Base-by-base conservation (phyloP, 2,329 filamentous ascomycete genomes). In the Penicillium griseofulvum region DNA sequence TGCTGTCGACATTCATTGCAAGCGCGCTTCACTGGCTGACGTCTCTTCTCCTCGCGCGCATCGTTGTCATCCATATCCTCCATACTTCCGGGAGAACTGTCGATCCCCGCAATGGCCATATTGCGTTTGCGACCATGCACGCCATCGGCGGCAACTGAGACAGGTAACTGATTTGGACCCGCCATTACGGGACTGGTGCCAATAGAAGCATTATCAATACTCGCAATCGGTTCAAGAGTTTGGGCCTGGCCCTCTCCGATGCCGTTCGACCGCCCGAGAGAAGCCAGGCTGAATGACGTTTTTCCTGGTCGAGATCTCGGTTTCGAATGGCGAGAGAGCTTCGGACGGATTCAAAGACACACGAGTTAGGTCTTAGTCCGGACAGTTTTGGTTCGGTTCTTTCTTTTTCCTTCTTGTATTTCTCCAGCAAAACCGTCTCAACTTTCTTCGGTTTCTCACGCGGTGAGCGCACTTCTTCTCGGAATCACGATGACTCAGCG, bases 1-100 rank as follows among this genome's bases (percentile, higher is more conserved):
- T 88, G 85, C 71, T 88, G 86, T 47, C 85, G 78, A 69, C 85
- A 88, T 67, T 88, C 84, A 69, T 87, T 87, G 70, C 85, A 88
- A 19, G 85, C 85, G 65, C 85, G 78, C 74, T 87, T 85, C 58
- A 80, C 76, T 2, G 78, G 78, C 54, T 74, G 74, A 55, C 75
- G 70, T 56, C 70, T 75, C 64, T 71, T 74, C 55, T 78, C 76
- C 58, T 78, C 76, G 41, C 72, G 70, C 44, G 59, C 62, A 31
- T 76, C 75, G 42, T 69, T 70, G 38, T 79, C 79, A 28, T 78
- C 76, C 53, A 68, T 69, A 62, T 76, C 77, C 44, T 78, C 74
- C 22, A 74, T 67, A 63, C 77, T 80, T 33, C 72, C 75, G 10
- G 77, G 76, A 17, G 77, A 79, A 62, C 75, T 78, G 53, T 79